phyloP scores from a whole-genome alignment of 768 basidiomycete species.

The Calocera cornea region DNA sequence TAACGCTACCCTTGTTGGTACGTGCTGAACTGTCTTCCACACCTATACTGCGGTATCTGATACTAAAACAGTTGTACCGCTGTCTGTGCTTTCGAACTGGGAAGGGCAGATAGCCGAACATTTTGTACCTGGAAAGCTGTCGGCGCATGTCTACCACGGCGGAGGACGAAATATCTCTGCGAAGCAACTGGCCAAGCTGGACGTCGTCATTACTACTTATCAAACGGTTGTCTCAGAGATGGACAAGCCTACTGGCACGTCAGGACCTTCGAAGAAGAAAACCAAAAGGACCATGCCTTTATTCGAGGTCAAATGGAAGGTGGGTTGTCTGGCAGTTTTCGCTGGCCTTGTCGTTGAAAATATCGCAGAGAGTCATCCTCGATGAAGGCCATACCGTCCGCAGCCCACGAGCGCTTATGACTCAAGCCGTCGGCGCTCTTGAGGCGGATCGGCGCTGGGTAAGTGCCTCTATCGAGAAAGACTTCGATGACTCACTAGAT shows the following conservation, averaged over 20 bases:
- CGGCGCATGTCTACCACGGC: conserved; percentile 58
- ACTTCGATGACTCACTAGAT: neutral
- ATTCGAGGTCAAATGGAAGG: conserved; percentile 73
- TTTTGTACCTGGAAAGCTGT: conserved; percentile 39
- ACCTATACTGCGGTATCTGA: neutral
- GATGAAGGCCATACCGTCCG: conserved; percentile 85
- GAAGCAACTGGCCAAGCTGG: conserved; percentile 48
- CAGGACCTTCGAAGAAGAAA: conserved; percentile 15
- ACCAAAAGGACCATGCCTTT: conserved; percentile 27
- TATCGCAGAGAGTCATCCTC: conserved; percentile 51
- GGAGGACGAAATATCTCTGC: conserved; percentile 44
- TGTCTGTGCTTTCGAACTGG: conserved; percentile 81
- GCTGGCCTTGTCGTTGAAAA: neutral
- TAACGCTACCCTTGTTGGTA: conserved; percentile 68
- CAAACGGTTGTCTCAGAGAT: conserved; percentile 54
- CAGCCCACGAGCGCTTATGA: conserved; percentile 77
- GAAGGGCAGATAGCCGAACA: conserved; percentile 73
- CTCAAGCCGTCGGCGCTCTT: conserved; percentile 49
- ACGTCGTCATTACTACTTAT: conserved; percentile 76
- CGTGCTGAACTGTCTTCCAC: conserved; percentile 13
- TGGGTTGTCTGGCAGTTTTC: conserved; percentile 17
- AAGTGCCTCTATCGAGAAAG: neutral
- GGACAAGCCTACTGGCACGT: conserved; percentile 50
- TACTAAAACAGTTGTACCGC: conserved; percentile 47
- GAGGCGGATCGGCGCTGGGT: conserved; percentile 62